These are phyloP conservation scores for Phytophthora melonis DNA, from an alignment of 352 stramenopile species.

Conservation along the genomic window DNA sequence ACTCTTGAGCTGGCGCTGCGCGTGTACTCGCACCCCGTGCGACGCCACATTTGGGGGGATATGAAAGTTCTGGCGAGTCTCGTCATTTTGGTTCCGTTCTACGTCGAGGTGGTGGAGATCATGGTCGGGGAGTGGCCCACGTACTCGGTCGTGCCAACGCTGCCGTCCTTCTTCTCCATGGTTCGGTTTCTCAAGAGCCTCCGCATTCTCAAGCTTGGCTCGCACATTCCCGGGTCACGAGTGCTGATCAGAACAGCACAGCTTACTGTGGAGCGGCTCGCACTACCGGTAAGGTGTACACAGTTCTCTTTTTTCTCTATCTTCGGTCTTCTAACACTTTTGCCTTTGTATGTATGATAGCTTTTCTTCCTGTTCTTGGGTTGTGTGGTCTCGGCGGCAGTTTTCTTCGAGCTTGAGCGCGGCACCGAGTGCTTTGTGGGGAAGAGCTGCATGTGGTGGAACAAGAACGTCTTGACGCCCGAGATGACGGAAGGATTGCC, in stretches of 20 bases:
- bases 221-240: slow-evolving; percentile 48
- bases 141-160: slow-evolving; percentile 48
- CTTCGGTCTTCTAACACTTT: too few species aligned
- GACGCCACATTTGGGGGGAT: slow-evolving; percentile 41
- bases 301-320: too few species aligned
- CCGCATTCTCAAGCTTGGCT: slow-evolving; percentile 57
- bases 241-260: slow-evolving; percentile 49
- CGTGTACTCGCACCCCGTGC: slow-evolving; percentile 37
- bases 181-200: slow-evolving; percentile 56
- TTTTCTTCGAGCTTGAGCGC: slow-evolving; percentile 63
- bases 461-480: slow-evolving; percentile 49
- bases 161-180: slow-evolving; percentile 53
- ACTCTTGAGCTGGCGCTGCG: slow-evolving; percentile 49
- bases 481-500: slow-evolving; percentile 39
- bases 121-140: slow-evolving; percentile 33
- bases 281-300: slow-evolving; percentile 48
- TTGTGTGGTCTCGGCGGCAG: slow-evolving; percentile 45
- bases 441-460: slow-evolving; percentile 45
- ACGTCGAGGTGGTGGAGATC: slow-evolving; percentile 38
- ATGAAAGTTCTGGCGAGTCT: slow-evolving; percentile 30
- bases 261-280: slow-evolving; percentile 40
- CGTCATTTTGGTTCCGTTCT: slow-evolving; percentile 50
- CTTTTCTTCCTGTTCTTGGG: slow-evolving; percentile 65
- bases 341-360: slow-evolving; percentile 14
- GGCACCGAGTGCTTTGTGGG: slow-evolving; percentile 53